phyloP scores from a whole-genome alignment of 257 asterid species.

The Solanum raphanifolium region DNA sequence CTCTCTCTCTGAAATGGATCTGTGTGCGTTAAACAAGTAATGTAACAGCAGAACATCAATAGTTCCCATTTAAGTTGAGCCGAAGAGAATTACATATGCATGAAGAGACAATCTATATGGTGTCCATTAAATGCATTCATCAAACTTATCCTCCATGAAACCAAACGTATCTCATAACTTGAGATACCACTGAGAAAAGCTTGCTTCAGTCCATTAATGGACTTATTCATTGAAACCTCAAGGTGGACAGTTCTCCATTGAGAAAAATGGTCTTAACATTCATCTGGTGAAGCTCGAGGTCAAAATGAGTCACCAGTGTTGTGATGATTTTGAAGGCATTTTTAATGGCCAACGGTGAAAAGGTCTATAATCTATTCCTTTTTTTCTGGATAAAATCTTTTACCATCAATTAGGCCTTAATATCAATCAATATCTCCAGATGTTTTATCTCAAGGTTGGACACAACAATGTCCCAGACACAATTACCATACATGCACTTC shows the following conservation, averaged over 20 bases:
- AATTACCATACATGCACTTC: not conserved
- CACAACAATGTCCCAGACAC: not conserved
- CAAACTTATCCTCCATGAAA: not conserved
- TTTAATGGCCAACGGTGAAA: not conserved
- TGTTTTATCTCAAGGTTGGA: not conserved
- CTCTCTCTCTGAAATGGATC: not conserved
- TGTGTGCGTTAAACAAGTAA: not conserved
- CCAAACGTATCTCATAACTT: not conserved
- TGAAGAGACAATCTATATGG: not conserved
- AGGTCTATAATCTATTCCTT: not conserved
- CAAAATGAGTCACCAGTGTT: not conserved
- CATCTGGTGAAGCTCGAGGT: not conserved
- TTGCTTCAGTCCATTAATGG: not conserved
- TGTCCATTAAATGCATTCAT: not conserved
- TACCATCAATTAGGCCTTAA: not conserved
- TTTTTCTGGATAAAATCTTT: not conserved
- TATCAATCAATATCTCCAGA: not conserved
- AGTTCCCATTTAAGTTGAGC: not conserved
- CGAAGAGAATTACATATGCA: not conserved
- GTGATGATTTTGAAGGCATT: not conserved
- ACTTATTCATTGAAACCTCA: not conserved
- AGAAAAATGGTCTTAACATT: not conserved
- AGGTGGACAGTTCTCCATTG: not conserved
- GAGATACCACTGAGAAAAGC: not conserved
- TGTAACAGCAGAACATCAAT: not conserved